These are phyloP conservation scores for Kokia cookei DNA, from an alignment of 441 rosid genomes.

Conservation along the genomic window DNA sequence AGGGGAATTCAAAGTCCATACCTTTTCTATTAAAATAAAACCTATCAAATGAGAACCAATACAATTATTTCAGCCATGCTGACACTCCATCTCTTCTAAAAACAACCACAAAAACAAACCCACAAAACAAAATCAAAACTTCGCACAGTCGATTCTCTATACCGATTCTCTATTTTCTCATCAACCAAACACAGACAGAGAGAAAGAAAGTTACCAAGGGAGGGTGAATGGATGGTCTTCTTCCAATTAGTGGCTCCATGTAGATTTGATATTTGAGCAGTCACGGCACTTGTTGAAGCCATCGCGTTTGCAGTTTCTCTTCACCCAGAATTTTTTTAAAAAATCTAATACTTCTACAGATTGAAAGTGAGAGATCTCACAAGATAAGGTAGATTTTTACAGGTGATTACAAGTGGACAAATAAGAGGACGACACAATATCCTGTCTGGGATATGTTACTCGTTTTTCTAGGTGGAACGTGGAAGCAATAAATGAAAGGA, in stretches of 20 bases:
- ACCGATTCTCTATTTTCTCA: neutral
- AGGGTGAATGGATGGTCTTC: constrained; percentile 22
- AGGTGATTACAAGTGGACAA: neutral
- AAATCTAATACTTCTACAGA: neutral
- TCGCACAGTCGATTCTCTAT: neutral
- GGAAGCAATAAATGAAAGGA: neutral
- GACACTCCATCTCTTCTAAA: neutral
- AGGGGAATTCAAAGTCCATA: neutral
- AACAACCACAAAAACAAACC: neutral
- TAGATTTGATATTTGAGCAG: constrained; percentile 19
- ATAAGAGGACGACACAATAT: neutral
- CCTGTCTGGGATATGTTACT: neutral
- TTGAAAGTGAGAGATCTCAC: neutral
- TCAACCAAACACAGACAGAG: neutral
- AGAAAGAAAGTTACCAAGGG: constrained; percentile 26
- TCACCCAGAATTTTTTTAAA: neutral
- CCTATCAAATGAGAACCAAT: neutral
- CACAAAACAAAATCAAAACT: neutral
- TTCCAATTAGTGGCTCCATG: constrained; percentile 22
- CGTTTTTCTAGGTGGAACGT: neutral
- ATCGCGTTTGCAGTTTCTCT: constrained; percentile 10
- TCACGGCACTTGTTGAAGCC: constrained; percentile 37
- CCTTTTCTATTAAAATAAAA: neutral
- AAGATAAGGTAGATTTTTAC: neutral
- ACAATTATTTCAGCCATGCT: neutral